Conservation (phyloP, 2,329 filamentous ascomycete genomes). For the Podosphaera xanthii region DNA sequence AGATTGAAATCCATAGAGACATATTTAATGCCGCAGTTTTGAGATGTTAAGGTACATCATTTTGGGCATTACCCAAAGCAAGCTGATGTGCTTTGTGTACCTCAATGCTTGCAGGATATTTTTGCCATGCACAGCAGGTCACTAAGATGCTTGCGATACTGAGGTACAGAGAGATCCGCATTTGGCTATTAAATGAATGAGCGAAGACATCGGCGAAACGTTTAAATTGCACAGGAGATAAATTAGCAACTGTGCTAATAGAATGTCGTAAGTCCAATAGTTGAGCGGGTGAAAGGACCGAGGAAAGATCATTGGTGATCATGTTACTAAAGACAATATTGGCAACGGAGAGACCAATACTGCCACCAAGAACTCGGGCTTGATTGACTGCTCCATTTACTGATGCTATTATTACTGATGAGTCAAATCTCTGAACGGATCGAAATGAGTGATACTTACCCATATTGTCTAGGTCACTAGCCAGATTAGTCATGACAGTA, state of each 20-base stretch:
- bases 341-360: conserved; percentile 31
- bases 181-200: background rate
- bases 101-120: background rate
- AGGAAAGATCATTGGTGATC: background rate
- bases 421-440: background rate
- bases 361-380: conserved; percentile 34
- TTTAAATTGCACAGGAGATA: background rate
- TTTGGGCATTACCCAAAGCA: background rate
- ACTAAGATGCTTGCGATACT: background rate
- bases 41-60: background rate
- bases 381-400: conserved; percentile 23
- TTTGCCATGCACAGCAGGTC: background rate
- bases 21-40: background rate
- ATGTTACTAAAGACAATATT: conserved; percentile 26
- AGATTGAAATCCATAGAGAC: background rate
- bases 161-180: conserved; percentile 1
- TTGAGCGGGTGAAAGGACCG: background rate
- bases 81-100: background rate
- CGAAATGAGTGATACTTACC: background rate
- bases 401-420: background rate
- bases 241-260: background rate
- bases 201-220: background rate
- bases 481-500: background rate
- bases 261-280: background rate
- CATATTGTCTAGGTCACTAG: background rate